Evolutionary conservation across 2,329 filamentous ascomycete genomes (phyloP).

Genomic region (Colletotrichum melonis): DNA sequence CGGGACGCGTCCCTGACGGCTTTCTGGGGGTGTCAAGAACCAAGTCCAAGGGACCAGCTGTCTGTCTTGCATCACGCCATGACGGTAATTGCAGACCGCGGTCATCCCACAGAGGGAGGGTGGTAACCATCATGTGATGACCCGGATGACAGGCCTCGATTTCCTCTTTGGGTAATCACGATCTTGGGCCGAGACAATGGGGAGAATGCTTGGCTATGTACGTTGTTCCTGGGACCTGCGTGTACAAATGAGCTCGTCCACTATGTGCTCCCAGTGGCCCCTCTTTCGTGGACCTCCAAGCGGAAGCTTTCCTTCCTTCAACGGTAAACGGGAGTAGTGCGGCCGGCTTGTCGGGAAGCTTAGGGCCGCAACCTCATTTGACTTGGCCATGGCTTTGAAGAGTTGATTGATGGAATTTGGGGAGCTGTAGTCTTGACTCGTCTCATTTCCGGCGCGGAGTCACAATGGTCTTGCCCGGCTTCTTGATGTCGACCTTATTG

Average conservation of each 20-base stretch:
- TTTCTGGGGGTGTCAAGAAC: not conserved
- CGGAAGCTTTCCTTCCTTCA: slow-evolving; percentile 29
- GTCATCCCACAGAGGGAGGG: not conserved
- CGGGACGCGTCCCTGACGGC: not conserved
- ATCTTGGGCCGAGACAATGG: slow-evolving; percentile 10
- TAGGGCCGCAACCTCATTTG: slow-evolving; percentile 3
- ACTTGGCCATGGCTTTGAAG: not conserved
- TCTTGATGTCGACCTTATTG: not conserved
- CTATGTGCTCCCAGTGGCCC: not conserved
- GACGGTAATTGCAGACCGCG: not conserved
- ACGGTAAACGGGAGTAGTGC: slow-evolving; percentile 19
- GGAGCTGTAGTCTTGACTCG: not conserved
- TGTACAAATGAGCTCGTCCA: not conserved
- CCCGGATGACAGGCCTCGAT: not conserved
- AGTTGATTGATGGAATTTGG: slow-evolving; percentile 34
- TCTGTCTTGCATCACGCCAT: slow-evolving; percentile 15
- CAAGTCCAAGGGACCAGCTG: not conserved
- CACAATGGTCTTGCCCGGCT: not conserved
- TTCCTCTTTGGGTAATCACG: not conserved
- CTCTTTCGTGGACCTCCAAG: not conserved
- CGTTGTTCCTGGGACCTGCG: slow-evolving; percentile 33
- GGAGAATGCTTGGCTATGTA: not conserved
- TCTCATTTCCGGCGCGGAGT: slow-evolving; percentile 8
- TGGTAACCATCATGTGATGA: not conserved
- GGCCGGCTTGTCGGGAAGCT: slow-evolving; percentile 18